Conservation (phyloP, 2,329 filamentous ascomycete species). For the Alternaria sp. region DNA sequence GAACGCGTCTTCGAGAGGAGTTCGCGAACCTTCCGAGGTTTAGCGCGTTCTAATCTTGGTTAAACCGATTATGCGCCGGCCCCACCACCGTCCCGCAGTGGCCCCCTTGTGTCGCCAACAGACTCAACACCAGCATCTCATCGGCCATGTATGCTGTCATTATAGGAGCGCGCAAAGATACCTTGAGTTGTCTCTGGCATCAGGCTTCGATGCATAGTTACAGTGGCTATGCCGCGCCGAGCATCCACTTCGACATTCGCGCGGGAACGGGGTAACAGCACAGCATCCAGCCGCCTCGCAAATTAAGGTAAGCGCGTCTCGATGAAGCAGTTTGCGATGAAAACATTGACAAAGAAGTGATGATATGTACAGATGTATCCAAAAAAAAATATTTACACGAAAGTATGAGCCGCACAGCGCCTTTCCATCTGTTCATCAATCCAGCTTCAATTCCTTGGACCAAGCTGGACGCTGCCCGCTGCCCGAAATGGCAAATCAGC, state of each 20-base stretch:
- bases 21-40: background rate
- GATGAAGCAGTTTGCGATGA: background rate
- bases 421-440: background rate
- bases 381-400: background rate
- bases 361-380: constrained; percentile 1
- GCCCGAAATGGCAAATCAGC: background rate
- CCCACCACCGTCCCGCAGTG: background rate
- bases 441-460: background rate
- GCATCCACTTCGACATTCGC: background rate
- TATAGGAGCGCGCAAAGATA: background rate
- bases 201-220: background rate
- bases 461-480: background rate
- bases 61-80: background rate
- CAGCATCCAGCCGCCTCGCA: background rate
- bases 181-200: background rate
- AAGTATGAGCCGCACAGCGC: background rate
- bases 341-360: background rate
- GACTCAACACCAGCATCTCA: background rate
- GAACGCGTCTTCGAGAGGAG: background rate
- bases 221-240: background rate
- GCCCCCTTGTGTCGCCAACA: background rate
- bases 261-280: background rate
- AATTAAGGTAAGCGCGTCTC: background rate
- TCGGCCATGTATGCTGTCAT: background rate
- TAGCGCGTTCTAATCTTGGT: background rate